phyloP scores from a whole-genome alignment of 768 basidiomycete genomes.

The Trametes cingulata region DNA sequence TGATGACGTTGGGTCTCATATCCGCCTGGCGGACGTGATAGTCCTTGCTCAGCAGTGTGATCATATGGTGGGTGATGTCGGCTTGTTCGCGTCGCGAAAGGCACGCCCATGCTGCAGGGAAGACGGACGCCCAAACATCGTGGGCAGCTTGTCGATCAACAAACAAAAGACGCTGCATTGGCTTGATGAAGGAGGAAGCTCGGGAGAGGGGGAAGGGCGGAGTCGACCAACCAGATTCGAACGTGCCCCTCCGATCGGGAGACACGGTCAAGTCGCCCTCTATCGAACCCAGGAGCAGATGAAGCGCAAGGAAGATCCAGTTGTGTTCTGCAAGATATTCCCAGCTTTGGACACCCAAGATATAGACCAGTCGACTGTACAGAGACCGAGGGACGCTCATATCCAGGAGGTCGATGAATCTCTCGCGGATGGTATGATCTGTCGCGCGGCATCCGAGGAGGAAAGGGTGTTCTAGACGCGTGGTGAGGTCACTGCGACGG shows the following conservation, averaged over 20 bases:
- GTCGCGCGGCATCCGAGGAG: constrained; percentile 86
- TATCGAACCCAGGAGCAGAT: constrained; percentile 81
- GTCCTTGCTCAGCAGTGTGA: constrained; percentile 88
- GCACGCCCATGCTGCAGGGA: constrained; percentile 83
- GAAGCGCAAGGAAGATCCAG: constrained; percentile 91
- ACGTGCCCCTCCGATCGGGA: constrained; percentile 41
- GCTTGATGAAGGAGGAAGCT: constrained; percentile 58
- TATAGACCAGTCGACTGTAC: constrained; percentile 80
- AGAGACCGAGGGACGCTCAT: constrained; percentile 84
- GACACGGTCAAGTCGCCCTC: constrained; percentile 46
- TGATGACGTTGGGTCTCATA: constrained; percentile 87
- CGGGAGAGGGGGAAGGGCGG: constrained; percentile 46
- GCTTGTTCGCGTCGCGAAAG: constrained; percentile 85
- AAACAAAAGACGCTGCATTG: constrained; percentile 81
- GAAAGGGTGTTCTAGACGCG: constrained; percentile 90
- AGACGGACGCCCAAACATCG: constrained; percentile 84
- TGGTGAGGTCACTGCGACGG: constrained; percentile 90
- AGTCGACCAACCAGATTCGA: constrained; percentile 36
- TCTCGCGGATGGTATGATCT: constrained; percentile 74
- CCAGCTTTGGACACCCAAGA: constrained; percentile 94
- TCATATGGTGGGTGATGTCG: constrained; percentile 87
- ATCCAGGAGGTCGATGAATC: constrained; percentile 90
- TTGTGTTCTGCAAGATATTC: constrained; percentile 89
- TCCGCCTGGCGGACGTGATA: constrained; percentile 90
- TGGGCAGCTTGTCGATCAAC: constrained; percentile 78